Evolutionary conservation across 139 green algal species (phyloP).

Genomic region (Tetraselmis striata): DNA sequence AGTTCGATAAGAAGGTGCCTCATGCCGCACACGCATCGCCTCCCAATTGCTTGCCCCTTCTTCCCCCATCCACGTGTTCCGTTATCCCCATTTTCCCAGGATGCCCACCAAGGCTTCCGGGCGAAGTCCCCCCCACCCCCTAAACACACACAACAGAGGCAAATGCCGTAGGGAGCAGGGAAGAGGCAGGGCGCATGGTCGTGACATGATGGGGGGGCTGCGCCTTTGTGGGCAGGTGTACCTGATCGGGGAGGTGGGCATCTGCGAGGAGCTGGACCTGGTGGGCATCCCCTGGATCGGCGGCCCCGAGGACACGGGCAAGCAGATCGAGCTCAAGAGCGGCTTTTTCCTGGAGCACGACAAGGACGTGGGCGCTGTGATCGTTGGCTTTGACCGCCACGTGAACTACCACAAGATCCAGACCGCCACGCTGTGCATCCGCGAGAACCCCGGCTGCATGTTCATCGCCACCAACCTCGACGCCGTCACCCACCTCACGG

Average conservation of each 20-base stretch:
- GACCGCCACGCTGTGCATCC: constrained; percentile 95
- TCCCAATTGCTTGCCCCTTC: too few relatives aligned
- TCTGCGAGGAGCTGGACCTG: constrained; percentile 92
- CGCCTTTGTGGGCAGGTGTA: too few relatives aligned
- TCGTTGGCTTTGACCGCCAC: constrained; percentile 97
- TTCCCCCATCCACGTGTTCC: too few relatives aligned
- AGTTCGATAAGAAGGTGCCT: constrained; percentile 95
- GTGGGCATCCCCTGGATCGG: constrained; percentile 87
- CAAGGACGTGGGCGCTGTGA: constrained; percentile 84
- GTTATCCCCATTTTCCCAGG: too few relatives aligned
- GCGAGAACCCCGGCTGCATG: constrained; percentile 94
- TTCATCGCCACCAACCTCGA: constrained; percentile 99
- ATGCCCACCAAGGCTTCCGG: too few relatives aligned
- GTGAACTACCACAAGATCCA: constrained; percentile 99
- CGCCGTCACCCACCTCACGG: constrained; percentile 96
- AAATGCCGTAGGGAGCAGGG: too few relatives aligned
- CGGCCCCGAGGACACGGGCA: constrained; percentile 79
- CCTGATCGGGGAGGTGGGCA: constrained; percentile 83
- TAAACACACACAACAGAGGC: too few relatives aligned
- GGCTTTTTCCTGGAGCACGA: constrained; percentile 87
- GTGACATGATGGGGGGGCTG: too few relatives aligned
- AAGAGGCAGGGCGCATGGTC: too few relatives aligned
- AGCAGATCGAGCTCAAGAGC: constrained; percentile 75
- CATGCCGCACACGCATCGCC: not conserved
- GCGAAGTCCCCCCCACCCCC: too few relatives aligned